Conservation (phyloP, 2,329 filamentous ascomycete species). For the Ceratocystis diversiconidia region DNA sequence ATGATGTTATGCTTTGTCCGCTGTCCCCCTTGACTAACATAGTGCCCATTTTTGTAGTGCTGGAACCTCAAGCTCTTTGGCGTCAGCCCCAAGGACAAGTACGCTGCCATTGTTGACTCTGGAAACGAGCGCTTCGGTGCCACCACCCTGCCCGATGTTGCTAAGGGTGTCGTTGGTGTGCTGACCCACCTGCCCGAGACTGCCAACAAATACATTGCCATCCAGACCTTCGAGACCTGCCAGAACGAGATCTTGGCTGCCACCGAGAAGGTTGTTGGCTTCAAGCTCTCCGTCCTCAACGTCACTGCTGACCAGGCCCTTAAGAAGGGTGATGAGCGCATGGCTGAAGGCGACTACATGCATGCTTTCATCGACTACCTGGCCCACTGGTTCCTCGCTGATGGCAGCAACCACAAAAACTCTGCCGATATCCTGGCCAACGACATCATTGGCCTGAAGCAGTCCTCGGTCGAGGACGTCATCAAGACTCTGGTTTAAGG, state of each 20-base stretch:
- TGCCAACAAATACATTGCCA: conserved; percentile 35
- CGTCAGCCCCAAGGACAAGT: conserved; percentile 31
- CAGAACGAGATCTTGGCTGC: conserved; percentile 33
- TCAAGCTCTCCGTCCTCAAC: not conserved
- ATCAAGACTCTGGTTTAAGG: conserved; percentile 7
- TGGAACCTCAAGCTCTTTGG: conserved; percentile 31
- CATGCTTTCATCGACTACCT: conserved; percentile 11
- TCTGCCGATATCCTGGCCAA: conserved; percentile 2
- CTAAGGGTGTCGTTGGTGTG: conserved; percentile 34
- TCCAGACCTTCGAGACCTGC: conserved; percentile 32
- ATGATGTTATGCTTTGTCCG: conserved; percentile 34
- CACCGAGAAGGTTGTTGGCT: conserved; percentile 35
- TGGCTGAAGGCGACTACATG: conserved; percentile 22
- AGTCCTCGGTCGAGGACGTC: not conserved
- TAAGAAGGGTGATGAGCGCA: conserved; percentile 25
- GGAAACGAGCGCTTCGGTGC: conserved; percentile 35
- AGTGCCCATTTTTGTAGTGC: not conserved
- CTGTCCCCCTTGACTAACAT: conserved; percentile 26
- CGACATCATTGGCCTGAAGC: conserved; percentile 10
- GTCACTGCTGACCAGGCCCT: conserved; percentile 20
- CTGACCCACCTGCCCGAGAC: conserved; percentile 38
- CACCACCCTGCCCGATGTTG: conserved; percentile 35
- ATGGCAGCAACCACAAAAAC: conserved; percentile 8
- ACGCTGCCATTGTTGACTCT: conserved; percentile 33
- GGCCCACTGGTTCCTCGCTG: conserved; percentile 5